Base-by-base conservation (phyloP, 257 asterid genomes). In the Nicotiana undulata region DNA sequence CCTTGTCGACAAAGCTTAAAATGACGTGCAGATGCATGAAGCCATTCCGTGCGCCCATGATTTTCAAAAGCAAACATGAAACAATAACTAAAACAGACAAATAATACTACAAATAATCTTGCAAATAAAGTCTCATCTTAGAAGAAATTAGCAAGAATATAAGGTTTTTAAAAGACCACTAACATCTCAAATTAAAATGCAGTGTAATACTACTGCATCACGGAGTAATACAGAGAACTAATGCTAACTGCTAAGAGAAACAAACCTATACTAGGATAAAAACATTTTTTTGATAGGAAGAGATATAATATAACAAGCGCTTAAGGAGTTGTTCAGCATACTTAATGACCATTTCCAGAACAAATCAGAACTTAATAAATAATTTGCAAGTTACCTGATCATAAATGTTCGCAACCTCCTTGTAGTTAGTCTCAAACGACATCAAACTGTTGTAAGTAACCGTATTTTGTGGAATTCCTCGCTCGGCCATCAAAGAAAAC, bases 361-460 rank as follows among this genome's bases (percentile, higher is more conserved):
- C 3, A 77, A 59, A 59, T 9, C 31, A 20, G 72, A 37, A 5
- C 80, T 17, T 32, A 16, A 53, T 24, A 49, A 22, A 68, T 63
- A 79, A 64, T 16, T 79, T 61, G 17, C 22, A 83, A 81, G 20
- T 53, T 87, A 95, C 99, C 98, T 94, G 97, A 88, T 96, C 98
- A 83, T 83, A 96, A 72, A 88, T 89, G 80, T 92, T 92, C 20
- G 99, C 86, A n/a, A 96, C 97, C 90, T 94, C 96, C 90, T 94
- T 96, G 92, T 94, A 96, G 91, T 86, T 88, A 26, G 92, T 88
- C 84, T 91, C 97, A 80, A 91, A 94, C 20, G 99, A 96, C 99
- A 96, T 96, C 89, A 96, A 89, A 86, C 98, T 96, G 82, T 96
- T 96, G 86, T 85, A 94, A 16, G 98, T 91, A 83, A 96, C 96